A percentile compares a stretch with the other conserved stretches of the same genome.
Evolutionary conservation across 345 rosid genomes (phyloP).

Genomic region (Corchorus olitorius): DNA sequence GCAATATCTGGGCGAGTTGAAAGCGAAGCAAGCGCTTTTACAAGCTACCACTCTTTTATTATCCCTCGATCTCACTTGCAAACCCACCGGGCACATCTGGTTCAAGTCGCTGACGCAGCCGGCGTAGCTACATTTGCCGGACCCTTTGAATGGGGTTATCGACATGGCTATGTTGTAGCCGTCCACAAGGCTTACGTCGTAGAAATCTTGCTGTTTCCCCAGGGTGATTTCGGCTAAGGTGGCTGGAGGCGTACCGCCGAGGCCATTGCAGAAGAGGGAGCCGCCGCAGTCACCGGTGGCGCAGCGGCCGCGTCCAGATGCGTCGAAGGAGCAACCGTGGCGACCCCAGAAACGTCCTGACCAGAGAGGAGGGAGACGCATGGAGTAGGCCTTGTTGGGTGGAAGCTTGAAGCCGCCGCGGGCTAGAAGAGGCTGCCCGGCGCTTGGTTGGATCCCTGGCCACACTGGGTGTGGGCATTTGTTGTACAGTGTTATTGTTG

Average conservation of each 20-base stretch:
- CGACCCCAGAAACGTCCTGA: conserved; percentile 99
- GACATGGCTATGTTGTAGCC: conserved; percentile 93
- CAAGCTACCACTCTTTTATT: conserved; percentile 75
- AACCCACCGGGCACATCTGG: conserved; percentile 75
- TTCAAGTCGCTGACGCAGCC: conserved; percentile 89
- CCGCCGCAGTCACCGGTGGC: conserved; percentile 94
- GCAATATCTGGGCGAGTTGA: conserved; percentile 87
- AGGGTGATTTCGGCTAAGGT: conserved; percentile 90
- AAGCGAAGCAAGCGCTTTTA: conserved; percentile 89
- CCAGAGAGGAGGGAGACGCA: conserved; percentile 79
- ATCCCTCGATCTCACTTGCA: conserved; percentile 71
- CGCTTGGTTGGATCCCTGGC: conserved; percentile 95
- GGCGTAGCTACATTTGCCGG: conserved; percentile 84
- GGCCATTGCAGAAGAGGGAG: conserved; percentile 75
- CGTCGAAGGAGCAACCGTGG: conserved; percentile 82
- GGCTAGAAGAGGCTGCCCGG: conserved; percentile 74
- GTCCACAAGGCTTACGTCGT: conserved; percentile 93
- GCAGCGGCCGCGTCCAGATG: conserved; percentile 70
- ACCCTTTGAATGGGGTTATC: conserved; percentile 67
- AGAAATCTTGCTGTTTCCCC: conserved; percentile 78
- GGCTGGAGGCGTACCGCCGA: conserved; percentile 88
- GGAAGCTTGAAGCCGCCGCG: conserved; percentile 83
- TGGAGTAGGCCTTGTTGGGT: conserved; percentile 58
- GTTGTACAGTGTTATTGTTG: conserved; percentile 72
- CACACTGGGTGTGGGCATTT: conserved; percentile 81